phyloP scores from a whole-genome alignment of 176 grass and related monocot genomes.

The Avena eriantha region DNA sequence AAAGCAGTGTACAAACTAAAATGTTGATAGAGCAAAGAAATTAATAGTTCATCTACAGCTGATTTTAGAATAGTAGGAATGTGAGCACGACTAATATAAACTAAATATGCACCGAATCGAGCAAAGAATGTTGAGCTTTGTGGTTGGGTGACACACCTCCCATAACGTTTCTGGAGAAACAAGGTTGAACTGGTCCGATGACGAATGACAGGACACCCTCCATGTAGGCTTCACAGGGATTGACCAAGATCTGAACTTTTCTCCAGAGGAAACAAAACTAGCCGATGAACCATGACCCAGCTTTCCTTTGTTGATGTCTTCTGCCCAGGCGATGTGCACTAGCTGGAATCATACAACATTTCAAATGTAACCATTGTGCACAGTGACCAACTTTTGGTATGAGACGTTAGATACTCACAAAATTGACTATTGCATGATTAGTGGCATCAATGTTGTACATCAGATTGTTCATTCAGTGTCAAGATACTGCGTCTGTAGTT shows the following conservation, averaged over 20 bases:
- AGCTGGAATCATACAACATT: slow-evolving; percentile 38
- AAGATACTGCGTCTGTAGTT: background rate
- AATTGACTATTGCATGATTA: background rate
- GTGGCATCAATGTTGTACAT: background rate
- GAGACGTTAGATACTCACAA: slow-evolving; percentile 8
- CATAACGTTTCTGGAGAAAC: slow-evolving; percentile 83
- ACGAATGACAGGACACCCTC: slow-evolving; percentile 67
- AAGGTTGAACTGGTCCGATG: slow-evolving; percentile 47
- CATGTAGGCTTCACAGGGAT: slow-evolving; percentile 43
- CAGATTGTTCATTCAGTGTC: background rate
- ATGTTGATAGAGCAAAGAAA: background rate
- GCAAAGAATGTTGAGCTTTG: slow-evolving; percentile 15
- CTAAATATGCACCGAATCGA: background rate
- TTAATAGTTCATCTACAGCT: slow-evolving; percentile 9
- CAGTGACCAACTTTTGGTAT: background rate
- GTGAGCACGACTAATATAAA: slow-evolving; percentile 15
- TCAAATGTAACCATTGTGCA: slow-evolving; percentile 30
- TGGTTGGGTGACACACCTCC: slow-evolving; percentile 67
- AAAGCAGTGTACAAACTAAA: slow-evolving; percentile 18
- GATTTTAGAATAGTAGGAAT: slow-evolving; percentile 20
- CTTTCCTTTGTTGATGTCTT: slow-evolving; percentile 54
- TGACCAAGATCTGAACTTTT: slow-evolving; percentile 52
- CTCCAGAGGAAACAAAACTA: slow-evolving; percentile 43
- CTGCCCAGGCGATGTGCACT: slow-evolving; percentile 51
- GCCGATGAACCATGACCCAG: slow-evolving; percentile 46